A percentile compares a stretch with the other conserved stretches of the same genome.
phyloP scores from a whole-genome alignment of 2,329 filamentous ascomycete species.

The Fusarium chuoi region DNA sequence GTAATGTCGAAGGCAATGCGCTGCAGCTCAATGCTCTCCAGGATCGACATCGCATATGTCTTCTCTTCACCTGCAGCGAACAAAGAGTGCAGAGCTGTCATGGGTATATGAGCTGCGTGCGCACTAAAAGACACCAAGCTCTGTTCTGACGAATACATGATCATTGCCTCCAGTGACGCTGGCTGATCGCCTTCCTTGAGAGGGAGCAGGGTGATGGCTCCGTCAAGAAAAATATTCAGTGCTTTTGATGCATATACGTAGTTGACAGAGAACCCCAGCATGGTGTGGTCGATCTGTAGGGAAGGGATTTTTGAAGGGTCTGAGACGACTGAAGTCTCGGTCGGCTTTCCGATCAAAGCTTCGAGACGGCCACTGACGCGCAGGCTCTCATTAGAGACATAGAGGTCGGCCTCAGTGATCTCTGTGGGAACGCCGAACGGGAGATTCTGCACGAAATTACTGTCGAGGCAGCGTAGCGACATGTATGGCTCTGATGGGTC shows the following conservation, averaged over 20 bases:
- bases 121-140: accelerated
- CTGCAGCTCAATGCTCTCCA: not conserved
- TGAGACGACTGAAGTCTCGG: accelerated
- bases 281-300: accelerated
- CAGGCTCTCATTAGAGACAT: accelerated
- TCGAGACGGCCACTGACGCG: not conserved
- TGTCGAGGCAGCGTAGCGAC: not conserved
- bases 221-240: accelerated
- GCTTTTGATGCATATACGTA: accelerated
- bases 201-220: accelerated
- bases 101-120: accelerated
- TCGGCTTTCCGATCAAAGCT: not conserved
- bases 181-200: accelerated
- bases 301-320: not conserved
- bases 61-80: not conserved
- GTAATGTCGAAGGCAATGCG: accelerated
- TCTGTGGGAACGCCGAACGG: accelerated
- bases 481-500: accelerated
- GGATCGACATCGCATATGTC: accelerated
- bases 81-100: not conserved
- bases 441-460: accelerated
- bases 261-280: not conserved
- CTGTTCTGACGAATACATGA: not conserved
- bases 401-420: accelerated
- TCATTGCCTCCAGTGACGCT: accelerated